Evolutionary conservation across 345 rosid species (phyloP).

Genomic region (Aethionema arabicum): DNA sequence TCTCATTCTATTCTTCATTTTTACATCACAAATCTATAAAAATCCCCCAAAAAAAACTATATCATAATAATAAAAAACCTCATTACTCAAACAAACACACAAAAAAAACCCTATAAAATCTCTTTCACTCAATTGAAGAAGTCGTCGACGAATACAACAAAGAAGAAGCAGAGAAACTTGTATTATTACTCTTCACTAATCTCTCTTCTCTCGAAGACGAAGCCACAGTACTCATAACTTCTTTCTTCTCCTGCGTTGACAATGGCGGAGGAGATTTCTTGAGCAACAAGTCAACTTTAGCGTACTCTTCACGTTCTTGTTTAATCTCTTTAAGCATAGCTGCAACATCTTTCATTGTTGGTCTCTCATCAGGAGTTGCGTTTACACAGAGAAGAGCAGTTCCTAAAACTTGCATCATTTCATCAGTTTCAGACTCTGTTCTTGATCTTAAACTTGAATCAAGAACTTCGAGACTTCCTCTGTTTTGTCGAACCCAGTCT

Average conservation of each 20-base stretch:
- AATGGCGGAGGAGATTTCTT: slow-evolving; percentile 59
- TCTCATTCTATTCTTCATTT: slow-evolving; percentile 22
- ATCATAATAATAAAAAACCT: not conserved
- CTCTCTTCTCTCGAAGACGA: slow-evolving; percentile 50
- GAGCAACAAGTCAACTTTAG: slow-evolving; percentile 69
- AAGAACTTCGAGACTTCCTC: slow-evolving; percentile 66
- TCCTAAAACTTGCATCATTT: slow-evolving; percentile 84
- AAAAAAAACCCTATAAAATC: slow-evolving; percentile 24
- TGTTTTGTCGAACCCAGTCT: slow-evolving; percentile 79
- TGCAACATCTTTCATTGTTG: slow-evolving; percentile 88
- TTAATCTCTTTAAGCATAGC: slow-evolving; percentile 96
- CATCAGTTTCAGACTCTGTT: slow-evolving; percentile 63
- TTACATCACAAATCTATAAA: slow-evolving; percentile 22
- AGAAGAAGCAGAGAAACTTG: slow-evolving; percentile 87
- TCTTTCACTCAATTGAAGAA: slow-evolving; percentile 36
- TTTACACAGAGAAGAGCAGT: slow-evolving; percentile 73
- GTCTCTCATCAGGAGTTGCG: slow-evolving; percentile 73
- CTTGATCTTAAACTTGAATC: slow-evolving; percentile 53
- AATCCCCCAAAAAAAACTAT: no score
- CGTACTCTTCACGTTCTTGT: slow-evolving; percentile 75
- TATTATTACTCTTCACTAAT: slow-evolving; percentile 58
- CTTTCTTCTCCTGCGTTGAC: slow-evolving; percentile 32
- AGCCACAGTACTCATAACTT: slow-evolving; percentile 28
- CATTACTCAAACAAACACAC: slow-evolving; percentile 28
- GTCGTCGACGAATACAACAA: slow-evolving; percentile 74